Evolutionary conservation across 177 flowering plant genomes (phyloP).

Genomic region (Vitis hybrid): DNA sequence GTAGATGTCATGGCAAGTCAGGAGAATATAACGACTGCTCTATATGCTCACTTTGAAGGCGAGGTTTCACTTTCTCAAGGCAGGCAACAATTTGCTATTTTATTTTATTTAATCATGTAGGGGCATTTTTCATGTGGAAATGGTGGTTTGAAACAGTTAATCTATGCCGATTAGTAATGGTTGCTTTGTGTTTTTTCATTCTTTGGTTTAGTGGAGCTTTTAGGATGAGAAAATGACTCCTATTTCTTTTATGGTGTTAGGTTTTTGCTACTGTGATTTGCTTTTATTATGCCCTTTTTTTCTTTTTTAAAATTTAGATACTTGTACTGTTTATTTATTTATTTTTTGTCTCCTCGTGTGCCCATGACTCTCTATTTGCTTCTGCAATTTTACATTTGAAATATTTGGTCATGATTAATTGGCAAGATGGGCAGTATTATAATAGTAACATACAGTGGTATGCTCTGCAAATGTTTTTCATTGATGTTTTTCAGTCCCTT

Average conservation of each 20-base stretch:
- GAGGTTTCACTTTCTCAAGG: slow-evolving; percentile 77
- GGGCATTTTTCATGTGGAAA: slow-evolving; percentile 18
- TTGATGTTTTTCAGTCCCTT: too few species aligned
- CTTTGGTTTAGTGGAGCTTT: not conserved
- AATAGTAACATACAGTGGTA: too few species aligned
- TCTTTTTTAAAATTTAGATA: not conserved
- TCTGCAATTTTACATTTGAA: not conserved
- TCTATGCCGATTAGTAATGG: slow-evolving; percentile 15
- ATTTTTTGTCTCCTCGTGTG: not conserved
- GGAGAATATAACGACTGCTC: slow-evolving; percentile 73
- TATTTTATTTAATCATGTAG: slow-evolving; percentile 39
- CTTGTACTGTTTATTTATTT: not conserved
- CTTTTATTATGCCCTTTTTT: not conserved
- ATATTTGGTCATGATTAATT: not conserved
- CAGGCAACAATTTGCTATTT: slow-evolving; percentile 78
- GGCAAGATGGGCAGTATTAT: too few species aligned
- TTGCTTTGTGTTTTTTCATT: not conserved
- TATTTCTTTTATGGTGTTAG: not conserved
- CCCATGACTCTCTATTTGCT: not conserved
- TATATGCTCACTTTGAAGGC: slow-evolving; percentile 77
- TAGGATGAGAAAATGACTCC: slow-evolving; percentile 3
- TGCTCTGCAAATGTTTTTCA: too few species aligned
- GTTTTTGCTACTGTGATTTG: not conserved
- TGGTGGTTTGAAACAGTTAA: slow-evolving; percentile 24
- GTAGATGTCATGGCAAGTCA: slow-evolving; percentile 83